Percentiles rank a stretch among this genome's conserved stretches.
These are phyloP conservation scores for Penicillium riverlandense DNA, from an alignment of 495 filamentous ascomycete species.

Conservation along the genomic window DNA sequence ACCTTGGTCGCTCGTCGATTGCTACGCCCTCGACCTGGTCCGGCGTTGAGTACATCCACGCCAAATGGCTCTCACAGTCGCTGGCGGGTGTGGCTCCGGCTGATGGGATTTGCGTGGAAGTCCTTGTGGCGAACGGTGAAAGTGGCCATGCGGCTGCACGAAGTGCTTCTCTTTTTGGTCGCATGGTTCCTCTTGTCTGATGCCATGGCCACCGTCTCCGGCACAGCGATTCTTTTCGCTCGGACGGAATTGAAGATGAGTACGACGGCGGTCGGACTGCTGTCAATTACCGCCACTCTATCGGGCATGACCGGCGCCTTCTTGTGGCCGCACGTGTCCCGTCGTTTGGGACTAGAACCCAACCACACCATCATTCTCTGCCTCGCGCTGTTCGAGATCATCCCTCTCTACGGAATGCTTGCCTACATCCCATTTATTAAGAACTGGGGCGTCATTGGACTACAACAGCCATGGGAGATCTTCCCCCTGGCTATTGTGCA, in stretches of 20 bases:
- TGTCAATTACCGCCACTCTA: slow-evolving; percentile 75
- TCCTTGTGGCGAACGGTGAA: slow-evolving; percentile 70
- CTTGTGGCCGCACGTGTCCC: slow-evolving; percentile 67
- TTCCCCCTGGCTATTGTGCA: slow-evolving; percentile 79
- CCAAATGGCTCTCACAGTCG: slow-evolving; percentile 2
- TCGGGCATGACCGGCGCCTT: slow-evolving; percentile 79
- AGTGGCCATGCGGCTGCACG: slow-evolving; percentile 64
- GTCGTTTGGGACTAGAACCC: slow-evolving; percentile 51
- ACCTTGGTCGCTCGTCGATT: slow-evolving; percentile 76
- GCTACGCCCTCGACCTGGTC: slow-evolving; percentile 77
- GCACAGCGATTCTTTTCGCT: slow-evolving; percentile 86
- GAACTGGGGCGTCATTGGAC: slow-evolving; percentile 64
- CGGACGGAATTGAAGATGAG: slow-evolving; percentile 81
- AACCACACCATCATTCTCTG: slow-evolving; percentile 79
- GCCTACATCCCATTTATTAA: slow-evolving; percentile 74
- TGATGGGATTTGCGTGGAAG: slow-evolving; percentile 72
- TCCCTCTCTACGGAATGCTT: slow-evolving; percentile 78
- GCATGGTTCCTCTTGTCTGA: slow-evolving; percentile 90
- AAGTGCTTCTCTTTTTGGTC: slow-evolving; percentile 73
- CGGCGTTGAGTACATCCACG: slow-evolving; percentile 44
- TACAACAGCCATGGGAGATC: slow-evolving; percentile 89
- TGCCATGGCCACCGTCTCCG: slow-evolving; percentile 81
- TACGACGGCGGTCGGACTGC: slow-evolving; percentile 64
- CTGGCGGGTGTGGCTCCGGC: slow-evolving; percentile 34
- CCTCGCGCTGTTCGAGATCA: slow-evolving; percentile 76